These are phyloP conservation scores for Conringia planisiliqua DNA, from an alignment of 345 rosid genomes.

Conservation along the genomic window DNA sequence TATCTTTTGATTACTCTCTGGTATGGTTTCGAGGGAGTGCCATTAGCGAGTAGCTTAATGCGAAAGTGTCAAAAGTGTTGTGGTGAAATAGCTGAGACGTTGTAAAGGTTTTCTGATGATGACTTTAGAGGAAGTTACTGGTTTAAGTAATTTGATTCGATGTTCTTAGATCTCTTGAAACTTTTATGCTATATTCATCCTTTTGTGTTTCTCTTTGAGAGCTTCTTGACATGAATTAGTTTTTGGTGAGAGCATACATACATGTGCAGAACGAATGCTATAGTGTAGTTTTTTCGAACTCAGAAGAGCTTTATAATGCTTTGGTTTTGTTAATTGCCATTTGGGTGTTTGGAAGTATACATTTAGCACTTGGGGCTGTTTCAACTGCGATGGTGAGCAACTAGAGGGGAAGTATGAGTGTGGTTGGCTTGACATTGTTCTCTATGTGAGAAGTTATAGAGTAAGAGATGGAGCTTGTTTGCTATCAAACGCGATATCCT, in stretches of 20 bases:
- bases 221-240: neutral
- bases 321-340: neutral
- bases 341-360: neutral
- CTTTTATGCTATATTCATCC: neutral
- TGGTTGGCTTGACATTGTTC: neutral
- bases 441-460: neutral
- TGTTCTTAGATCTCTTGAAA: neutral
- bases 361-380: neutral
- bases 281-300: neutral
- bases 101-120: conserved; percentile 7
- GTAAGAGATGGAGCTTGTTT: neutral
- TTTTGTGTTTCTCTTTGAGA: neutral
- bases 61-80: neutral
- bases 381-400: neutral
- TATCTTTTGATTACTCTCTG: conserved; percentile 46
- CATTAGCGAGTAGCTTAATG: neutral
- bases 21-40: neutral
- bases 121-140: neutral
- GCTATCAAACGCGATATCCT: neutral
- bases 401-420: neutral
- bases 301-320: neutral
- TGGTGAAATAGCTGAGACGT: conserved; percentile 8
- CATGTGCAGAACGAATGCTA: neutral
- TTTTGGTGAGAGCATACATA: neutral
- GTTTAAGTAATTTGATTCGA: neutral